These are phyloP conservation scores for Fusarium annulatum DNA, from an alignment of 2,329 filamentous ascomycete species.

Conservation along the genomic window DNA sequence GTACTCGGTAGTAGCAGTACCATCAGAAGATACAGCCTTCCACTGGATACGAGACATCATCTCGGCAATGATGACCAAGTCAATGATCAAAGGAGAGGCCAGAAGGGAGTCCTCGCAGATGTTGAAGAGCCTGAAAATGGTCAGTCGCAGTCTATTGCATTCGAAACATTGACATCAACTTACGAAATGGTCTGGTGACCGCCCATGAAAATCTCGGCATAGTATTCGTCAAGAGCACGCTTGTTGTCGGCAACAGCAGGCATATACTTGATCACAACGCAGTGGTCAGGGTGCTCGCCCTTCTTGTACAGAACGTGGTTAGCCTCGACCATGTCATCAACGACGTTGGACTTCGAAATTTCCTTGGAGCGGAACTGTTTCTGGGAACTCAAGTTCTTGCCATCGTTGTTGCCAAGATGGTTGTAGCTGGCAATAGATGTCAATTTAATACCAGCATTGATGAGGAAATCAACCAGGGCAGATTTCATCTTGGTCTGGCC, in stretches of 20 bases:
- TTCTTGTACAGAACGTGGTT: constrained; percentile 91
- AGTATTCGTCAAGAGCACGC: constrained; percentile 98
- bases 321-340: constrained; percentile 99
- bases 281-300: constrained; percentile 96
- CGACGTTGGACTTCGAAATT: constrained; percentile 99
- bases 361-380: constrained; percentile 99
- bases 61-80: constrained; percentile 91
- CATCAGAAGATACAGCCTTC: constrained; percentile 71
- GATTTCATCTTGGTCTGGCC: constrained; percentile 99
- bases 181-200: constrained; percentile 96
- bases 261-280: constrained; percentile 99
- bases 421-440: constrained; percentile 99
- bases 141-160: constrained; percentile 23
- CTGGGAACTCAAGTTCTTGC: constrained; percentile 97
- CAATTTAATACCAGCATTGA: constrained; percentile 98
- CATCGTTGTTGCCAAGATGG: constrained; percentile 99
- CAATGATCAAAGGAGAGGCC: constrained; percentile 96
- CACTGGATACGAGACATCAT: constrained; percentile 99
- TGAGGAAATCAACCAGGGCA: constrained; percentile 96
- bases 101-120: constrained; percentile 98
- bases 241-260: constrained; percentile 99
- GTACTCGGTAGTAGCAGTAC: constrained; percentile 72
- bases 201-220: constrained; percentile 98
- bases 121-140: constrained; percentile 83
- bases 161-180: constrained; percentile 46